Evolutionary conservation across 2,329 filamentous ascomycete species (phyloP).

Genomic region (Fusarium sp.): DNA sequence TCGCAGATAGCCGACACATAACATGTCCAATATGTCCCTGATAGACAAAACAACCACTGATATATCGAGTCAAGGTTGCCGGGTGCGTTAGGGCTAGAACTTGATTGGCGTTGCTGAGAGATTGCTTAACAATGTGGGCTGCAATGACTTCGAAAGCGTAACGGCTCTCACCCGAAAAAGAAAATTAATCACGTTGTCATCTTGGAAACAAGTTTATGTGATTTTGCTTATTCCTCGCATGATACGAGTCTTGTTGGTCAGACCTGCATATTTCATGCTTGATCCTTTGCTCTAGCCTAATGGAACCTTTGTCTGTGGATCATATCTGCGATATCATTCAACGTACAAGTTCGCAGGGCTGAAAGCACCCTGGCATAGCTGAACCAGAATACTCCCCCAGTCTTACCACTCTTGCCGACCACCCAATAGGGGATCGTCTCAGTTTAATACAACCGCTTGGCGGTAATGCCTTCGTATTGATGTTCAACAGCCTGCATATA

Average conservation of each 20-base stretch:
- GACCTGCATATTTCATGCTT: neutral
- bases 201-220: neutral
- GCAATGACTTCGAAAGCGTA: neutral
- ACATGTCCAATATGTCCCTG: too few relatives aligned
- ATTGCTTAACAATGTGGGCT: neutral
- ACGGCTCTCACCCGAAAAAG: neutral
- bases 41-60: neutral
- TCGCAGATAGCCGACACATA: too few relatives aligned
- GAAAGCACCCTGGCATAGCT: neutral
- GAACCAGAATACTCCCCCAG: neutral
- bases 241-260: neutral
- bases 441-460: neutral
- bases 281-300: too few relatives aligned
- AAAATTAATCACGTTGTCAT: neutral
- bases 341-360: too few relatives aligned
- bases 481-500: too few relatives aligned
- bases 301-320: too few relatives aligned
- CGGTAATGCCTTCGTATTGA: neutral
- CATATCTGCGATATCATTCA: too few relatives aligned
- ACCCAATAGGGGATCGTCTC: neutral
- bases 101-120: neutral
- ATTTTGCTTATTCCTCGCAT: neutral
- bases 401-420: neutral
- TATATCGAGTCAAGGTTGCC: neutral
- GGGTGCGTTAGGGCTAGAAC: neutral